Evolutionary conservation across 768 basidiomycete species (phyloP).

Genomic region (Imleria badia): DNA sequence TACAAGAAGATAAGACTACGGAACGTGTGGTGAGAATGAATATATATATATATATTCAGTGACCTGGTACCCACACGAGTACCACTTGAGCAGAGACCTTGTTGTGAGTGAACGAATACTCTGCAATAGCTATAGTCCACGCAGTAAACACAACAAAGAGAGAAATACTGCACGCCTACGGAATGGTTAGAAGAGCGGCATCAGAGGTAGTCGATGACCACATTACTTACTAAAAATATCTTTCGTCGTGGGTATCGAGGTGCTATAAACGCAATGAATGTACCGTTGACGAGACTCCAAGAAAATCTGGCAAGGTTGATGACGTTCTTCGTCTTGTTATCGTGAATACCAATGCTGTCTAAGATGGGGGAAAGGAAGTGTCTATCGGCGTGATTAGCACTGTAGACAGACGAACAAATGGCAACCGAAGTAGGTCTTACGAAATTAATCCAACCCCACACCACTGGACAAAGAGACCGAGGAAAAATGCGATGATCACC

Average conservation of each 20-base stretch:
- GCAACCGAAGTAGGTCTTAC: not conserved
- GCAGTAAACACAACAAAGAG: constrained; percentile 12
- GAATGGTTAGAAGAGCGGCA: not conserved
- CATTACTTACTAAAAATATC: constrained; percentile 11
- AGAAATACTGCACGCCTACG: constrained; percentile 15
- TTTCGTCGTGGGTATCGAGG: constrained; percentile 18
- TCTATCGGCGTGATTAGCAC: constrained; percentile 4
- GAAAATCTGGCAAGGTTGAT: constrained; percentile 11
- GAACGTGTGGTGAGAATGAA: not conserved
- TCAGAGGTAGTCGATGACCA: not conserved
- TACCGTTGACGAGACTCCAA: constrained; percentile 13
- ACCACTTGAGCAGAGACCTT: too few species aligned
- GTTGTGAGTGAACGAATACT: constrained; percentile 16
- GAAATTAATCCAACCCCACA: constrained; percentile 1
- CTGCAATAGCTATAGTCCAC: constrained; percentile 21
- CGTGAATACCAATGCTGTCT: constrained; percentile 21
- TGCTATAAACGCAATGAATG: not conserved
- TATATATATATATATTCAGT: not conserved
- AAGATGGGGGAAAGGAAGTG: constrained; percentile 10
- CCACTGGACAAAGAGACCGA: constrained; percentile 17
- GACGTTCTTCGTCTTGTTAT: constrained; percentile 17
- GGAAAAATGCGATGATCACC: constrained; percentile 7
- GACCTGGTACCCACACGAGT: constrained; percentile 4
- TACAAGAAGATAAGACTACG: constrained; percentile 22
- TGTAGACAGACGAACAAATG: too few species aligned